Evolutionary conservation across 2,329 filamentous ascomycete species (phyloP).

Genomic region (Elsinoe ampelina): DNA sequence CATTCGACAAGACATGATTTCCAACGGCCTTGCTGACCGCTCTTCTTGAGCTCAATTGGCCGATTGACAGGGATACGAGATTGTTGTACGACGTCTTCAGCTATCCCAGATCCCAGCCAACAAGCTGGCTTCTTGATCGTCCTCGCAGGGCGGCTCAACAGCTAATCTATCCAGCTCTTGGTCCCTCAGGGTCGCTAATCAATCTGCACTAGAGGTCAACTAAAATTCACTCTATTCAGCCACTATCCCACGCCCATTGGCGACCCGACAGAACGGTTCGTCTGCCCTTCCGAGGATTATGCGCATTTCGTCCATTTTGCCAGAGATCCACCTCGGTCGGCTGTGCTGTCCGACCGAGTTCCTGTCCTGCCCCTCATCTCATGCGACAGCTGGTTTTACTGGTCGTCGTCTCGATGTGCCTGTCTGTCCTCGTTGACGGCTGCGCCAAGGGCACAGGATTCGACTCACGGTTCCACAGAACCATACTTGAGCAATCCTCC

Average conservation of each 20-base stretch:
- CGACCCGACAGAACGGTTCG: conserved; percentile 10
- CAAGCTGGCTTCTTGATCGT: neutral
- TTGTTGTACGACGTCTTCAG: neutral
- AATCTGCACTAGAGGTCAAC: neutral
- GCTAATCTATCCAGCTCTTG: neutral
- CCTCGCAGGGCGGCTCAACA: conserved; percentile 7
- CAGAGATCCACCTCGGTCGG: neutral
- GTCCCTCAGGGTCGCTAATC: neutral
- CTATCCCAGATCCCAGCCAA: neutral
- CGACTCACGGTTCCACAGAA: neutral
- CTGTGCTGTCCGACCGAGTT: neutral
- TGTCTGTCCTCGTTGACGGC: no score
- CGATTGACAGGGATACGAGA: neutral
- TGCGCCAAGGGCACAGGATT: no score
- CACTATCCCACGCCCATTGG: conserved; percentile 11
- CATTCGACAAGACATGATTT: neutral
- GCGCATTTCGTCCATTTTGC: conserved; percentile 4
- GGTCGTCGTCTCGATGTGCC: no score
- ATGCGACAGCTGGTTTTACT: no score
- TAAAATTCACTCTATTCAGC: conserved; percentile 2
- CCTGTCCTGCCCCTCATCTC: neutral
- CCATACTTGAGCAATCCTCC: neutral
- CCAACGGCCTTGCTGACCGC: neutral
- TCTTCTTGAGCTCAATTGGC: neutral
- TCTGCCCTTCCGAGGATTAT: conserved; percentile 1